These are phyloP conservation scores for Oryza meyeriana DNA, from an alignment of 176 grass and related monocot genomes.

Conservation along the genomic window DNA sequence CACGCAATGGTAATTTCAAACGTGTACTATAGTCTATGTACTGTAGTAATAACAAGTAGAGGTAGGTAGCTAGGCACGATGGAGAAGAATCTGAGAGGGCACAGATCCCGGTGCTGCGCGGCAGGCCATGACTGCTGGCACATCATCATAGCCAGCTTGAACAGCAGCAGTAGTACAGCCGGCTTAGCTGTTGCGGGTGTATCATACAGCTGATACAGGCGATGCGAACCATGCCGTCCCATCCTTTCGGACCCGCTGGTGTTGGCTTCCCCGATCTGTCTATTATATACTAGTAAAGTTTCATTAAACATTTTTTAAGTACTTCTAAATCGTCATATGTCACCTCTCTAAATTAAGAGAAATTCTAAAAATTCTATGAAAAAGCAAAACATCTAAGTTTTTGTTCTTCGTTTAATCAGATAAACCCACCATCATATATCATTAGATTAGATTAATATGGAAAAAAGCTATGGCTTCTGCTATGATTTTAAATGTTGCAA, in stretches of 20 bases:
- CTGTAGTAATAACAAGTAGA: background rate
- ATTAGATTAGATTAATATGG: no score
- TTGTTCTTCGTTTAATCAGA: no score
- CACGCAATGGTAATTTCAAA: background rate
- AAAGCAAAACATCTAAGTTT: no score
- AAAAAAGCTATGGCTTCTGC: no score
- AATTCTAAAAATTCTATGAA: no score
- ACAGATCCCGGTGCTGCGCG: slow-evolving; percentile 15
- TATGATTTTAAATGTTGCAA: no score
- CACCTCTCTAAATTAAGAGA: no score
- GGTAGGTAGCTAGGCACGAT: background rate
- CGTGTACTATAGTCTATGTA: background rate
- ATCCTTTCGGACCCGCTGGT: slow-evolving; percentile 30
- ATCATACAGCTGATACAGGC: background rate
- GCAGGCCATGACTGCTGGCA: background rate
- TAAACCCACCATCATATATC: no score
- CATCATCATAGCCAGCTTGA: slow-evolving; percentile 16
- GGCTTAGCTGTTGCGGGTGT: slow-evolving; percentile 32
- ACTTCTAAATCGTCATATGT: no score
- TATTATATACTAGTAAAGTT: no score
- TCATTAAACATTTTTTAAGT: no score
- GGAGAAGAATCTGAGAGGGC: background rate
- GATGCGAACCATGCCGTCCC: slow-evolving; percentile 14
- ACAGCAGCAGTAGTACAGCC: slow-evolving; percentile 13
- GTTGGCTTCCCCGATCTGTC: slow-evolving; percentile 38